Conservation (phyloP, 768 basidiomycete species). For the Pleurotus citrinopileatus region DNA sequence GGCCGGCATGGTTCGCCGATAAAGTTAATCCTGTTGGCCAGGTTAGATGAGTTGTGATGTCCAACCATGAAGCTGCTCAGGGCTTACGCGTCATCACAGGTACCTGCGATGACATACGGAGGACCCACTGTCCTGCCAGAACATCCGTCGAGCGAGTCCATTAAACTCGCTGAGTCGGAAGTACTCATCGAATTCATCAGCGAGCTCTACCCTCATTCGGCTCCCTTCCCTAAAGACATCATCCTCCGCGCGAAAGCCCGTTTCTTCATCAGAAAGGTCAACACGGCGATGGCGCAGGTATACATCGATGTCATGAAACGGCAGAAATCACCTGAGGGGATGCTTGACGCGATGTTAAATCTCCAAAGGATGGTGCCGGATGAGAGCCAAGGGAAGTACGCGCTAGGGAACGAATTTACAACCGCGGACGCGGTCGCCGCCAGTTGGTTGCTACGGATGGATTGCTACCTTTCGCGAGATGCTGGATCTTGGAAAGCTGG, state of each 20-base stretch:
- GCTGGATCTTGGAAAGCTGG: background rate
- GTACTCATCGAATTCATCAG: background rate
- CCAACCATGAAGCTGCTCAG: too few species aligned
- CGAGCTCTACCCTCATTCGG: background rate
- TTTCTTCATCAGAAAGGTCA: background rate
- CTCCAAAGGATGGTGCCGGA: background rate
- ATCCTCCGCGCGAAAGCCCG: background rate
- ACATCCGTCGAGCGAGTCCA: background rate
- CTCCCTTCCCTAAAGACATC: background rate
- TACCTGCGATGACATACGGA: background rate
- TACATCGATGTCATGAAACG: background rate
- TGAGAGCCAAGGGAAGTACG: background rate
- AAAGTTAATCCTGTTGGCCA: background rate
- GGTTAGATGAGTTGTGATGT: background rate
- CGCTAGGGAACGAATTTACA: background rate
- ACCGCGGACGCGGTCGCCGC: background rate
- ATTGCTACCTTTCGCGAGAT: background rate
- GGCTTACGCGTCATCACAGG: background rate
- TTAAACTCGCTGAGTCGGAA: background rate
- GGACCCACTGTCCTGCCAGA: background rate
- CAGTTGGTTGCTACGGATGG: background rate
- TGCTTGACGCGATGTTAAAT: background rate
- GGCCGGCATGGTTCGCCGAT: background rate
- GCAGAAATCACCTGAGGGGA: background rate
- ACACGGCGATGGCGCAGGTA: background rate